Conservation (phyloP, 176 grass and related monocot genomes). For the Microstegium vimineum region DNA sequence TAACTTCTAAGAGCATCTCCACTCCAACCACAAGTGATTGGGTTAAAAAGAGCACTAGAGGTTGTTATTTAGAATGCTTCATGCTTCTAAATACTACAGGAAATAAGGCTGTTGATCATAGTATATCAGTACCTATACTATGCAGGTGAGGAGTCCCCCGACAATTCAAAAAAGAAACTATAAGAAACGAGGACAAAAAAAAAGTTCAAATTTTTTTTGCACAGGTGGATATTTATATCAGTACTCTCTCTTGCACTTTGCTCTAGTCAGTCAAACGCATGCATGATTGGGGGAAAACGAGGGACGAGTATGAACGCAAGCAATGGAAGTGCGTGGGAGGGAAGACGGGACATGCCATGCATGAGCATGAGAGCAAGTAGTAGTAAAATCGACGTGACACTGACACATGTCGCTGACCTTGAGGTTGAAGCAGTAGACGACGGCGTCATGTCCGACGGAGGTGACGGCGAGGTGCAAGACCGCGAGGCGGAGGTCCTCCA, state of each 20-base stretch:
- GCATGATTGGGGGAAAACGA: background rate
- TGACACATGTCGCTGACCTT: constrained; percentile 44
- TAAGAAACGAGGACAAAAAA: background rate
- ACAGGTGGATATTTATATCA: background rate
- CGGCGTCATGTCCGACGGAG: constrained; percentile 42
- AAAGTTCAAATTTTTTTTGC: too few relatives aligned
- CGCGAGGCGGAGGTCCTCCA: constrained; percentile 71
- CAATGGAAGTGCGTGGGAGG: background rate
- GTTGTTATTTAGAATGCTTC: background rate
- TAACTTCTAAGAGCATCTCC: background rate
- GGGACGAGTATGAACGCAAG: background rate
- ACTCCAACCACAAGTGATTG: too few relatives aligned
- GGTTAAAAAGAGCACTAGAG: background rate
- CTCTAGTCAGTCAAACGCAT: constrained; percentile 8
- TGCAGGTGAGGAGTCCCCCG: too few relatives aligned
- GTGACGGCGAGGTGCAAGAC: constrained; percentile 85
- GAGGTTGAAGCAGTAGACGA: constrained; percentile 89
- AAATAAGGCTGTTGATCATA: too few relatives aligned
- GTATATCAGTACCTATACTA: too few relatives aligned
- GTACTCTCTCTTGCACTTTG: background rate
- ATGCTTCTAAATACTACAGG: background rate
- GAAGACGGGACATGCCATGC: background rate
- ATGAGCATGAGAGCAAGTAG: background rate
- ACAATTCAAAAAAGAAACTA: too few relatives aligned
- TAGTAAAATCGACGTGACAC: background rate